Evolutionary conservation across 75 land plant species (phyloP).

Genomic region (Pinus tabuliformis): DNA sequence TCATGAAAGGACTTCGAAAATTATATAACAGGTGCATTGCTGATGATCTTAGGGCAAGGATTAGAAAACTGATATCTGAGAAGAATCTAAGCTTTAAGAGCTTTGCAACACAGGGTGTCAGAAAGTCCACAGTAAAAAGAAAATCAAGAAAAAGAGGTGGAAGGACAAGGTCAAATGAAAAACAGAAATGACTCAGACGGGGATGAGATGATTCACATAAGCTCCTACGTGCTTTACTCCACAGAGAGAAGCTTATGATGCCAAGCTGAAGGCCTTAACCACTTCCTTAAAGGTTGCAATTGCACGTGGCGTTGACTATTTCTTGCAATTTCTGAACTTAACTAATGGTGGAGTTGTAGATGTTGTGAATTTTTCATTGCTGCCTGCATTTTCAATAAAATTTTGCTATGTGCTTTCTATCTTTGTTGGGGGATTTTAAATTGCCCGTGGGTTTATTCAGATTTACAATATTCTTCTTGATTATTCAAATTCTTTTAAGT

Average conservation of each 20-base stretch:
- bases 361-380: too few species aligned
- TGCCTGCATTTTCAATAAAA: too few species aligned
- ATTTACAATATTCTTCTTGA: too few species aligned
- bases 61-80: constrained; percentile 59
- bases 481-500: too few species aligned
- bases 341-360: too few species aligned
- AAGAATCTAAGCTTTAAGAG: constrained; percentile 57
- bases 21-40: constrained; percentile 55
- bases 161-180: constrained; percentile 9
- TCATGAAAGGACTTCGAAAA: constrained; percentile 63
- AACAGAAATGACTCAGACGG: background rate
- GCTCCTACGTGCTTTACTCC: background rate
- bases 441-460: too few species aligned
- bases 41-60: constrained; percentile 61
- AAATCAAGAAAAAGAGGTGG: constrained; percentile 23
- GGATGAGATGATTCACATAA: background rate
- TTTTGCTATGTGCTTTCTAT: too few species aligned
- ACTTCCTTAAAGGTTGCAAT: too few species aligned
- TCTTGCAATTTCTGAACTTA: too few species aligned
- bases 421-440: too few species aligned
- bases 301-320: too few species aligned
- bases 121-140: constrained; percentile 26
- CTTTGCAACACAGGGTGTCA: constrained; percentile 54
- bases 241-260: background rate
- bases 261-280: background rate